Base-by-base conservation (phyloP, 805 yeast genomes). In the Sugiyamaella americana region DNA sequence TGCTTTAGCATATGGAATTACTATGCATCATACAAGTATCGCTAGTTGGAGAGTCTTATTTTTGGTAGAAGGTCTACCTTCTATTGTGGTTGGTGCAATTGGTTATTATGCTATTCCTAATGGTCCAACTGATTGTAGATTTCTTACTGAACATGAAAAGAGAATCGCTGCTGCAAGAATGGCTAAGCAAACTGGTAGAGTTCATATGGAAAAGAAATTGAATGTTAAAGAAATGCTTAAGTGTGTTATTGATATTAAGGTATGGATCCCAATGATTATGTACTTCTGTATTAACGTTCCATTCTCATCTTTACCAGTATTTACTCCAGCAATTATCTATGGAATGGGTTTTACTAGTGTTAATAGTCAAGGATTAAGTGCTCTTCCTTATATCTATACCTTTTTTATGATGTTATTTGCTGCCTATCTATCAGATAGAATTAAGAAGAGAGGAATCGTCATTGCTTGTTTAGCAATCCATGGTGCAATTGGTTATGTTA, bases 91-190 rank as follows among this genome's bases (percentile, higher is more conserved):
- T 34, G 75, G 64, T 11, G 6, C 49, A 20, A 41, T 54, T n/a
- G 60, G 69, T 59, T 52, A 54, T 46, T 49, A 56, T 45, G 59
- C 64, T 48, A 39, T 69, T 46, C 51, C 70, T 43, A 54, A 61
- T 57, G 44, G 62, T 56, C 41, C 76, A 74, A 13, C 68, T 64
- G 49, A 68, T 67, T 60, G 84, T 82, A 17, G 59, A 62, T 76
- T 75, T 51, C 61, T 75, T 40, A 66, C 60, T n/a, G 68, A 62
- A 29, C 62, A 62, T 29, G 77, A 75, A 40, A 53, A 50, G 38
- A 38, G 40, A n/a, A 55, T 56, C 38, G 58, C 57, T 5, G 32
- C 32, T n/a, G 41, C 56, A 5, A 41, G 59, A 18, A 36, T 51
- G n/a, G 49, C 51, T 29, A 39, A 41, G 38, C 47, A 54, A 41